Evolutionary conservation across 805 yeast genomes (phyloP), one percentile per base, ranked within the genome.

Genomic region (Metschnikowia santaceciliae): DNA sequence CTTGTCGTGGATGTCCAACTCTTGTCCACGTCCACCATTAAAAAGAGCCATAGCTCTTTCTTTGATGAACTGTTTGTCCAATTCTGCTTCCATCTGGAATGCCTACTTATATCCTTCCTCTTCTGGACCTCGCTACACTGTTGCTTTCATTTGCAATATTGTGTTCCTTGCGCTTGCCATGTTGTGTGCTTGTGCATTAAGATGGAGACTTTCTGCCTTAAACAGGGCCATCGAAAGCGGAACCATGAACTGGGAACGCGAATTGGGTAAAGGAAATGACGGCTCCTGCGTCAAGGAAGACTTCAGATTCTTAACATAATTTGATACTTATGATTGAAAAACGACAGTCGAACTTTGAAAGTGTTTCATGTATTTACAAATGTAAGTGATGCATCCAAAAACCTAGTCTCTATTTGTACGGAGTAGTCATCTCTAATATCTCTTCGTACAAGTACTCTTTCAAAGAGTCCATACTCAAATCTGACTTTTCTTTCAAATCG

Each of bases 1-100:
- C 43, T 65, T 79, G 40, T 69, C 84, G 2, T 81, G 85, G 82
- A 71, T 79, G 68, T 76, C 84, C 2, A 78, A 78, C 57, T 75
- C 78, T 52, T 71, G 76, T 39, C 82, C 84, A 34, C 68, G 84
- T 56, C 85, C 84, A 8, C 82, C 84, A 6, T 68, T 79, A 51
- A 80, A 81, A 62, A 70, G 86, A 61, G 83, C 84, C 32, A 76
- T 79, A 54, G 80, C 83, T 7, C 63, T 81, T 57, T 82, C 84
- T 0, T 57, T 78, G 52, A 78, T 82, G 75, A 82, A 82, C 61
- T 77, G 81, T 61, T 60, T 79, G 45, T 76, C 81, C 22, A 80
- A 81, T 61, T 75, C 82, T 5, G 77, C 84, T 0, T 78, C 82
- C 4, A 79, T 79, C 47, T 79, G 82, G 78, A 80, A 78, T 51